Evolutionary conservation across 176 grass and related monocot genomes (phyloP), one percentile per base, ranked within the genome.

Genomic region (Alloteropsis semialata): DNA sequence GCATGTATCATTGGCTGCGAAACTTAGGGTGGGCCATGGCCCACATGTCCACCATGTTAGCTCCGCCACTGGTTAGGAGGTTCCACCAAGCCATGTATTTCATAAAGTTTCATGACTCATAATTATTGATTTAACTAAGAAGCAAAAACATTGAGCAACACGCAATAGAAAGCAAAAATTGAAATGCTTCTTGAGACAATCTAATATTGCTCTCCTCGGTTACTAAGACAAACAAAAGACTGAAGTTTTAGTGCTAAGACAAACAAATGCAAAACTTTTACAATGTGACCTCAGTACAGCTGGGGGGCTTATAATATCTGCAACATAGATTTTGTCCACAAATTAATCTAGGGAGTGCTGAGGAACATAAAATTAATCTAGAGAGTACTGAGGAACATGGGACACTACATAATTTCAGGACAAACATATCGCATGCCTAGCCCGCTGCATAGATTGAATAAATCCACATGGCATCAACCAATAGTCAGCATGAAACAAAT

Each of bases 401-500:
- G 12, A 57, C 33, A 2, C 14, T 3, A 17, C 1, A 68, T 12
- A 76, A 68, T 44, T 21, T 37, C 29, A 84, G 46, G 37, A 30
- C 45, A 32, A 5, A 42, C 73, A 45, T 25, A 34, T 43, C 8
- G 30, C 58, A 82, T 45, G 78, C 3, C 24, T 38, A 16, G 28
- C 39, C 36, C n/a, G 69, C 4, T 25, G 22, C 15, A 69, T 29
- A 21, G 22, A 4, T 11, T 46, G 6, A 46, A 71, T 2, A 71
- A n/a, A 55, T 46, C 3, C 5, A 15, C 5, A 60, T 82, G 50
- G 79, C 18, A 34, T 29, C 42, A 72, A 8, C 56, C 17, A 29
- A 57, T 78, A 39, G 34, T 51, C 49, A 62, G 60, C 22, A 77
- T 41, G 56, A 79, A n/a, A 19, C 65, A 63, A 33, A 30, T 78